Conservation (phyloP, 2,329 filamentous ascomycete genomes). For the Colletotrichum chrysophilum region DNA sequence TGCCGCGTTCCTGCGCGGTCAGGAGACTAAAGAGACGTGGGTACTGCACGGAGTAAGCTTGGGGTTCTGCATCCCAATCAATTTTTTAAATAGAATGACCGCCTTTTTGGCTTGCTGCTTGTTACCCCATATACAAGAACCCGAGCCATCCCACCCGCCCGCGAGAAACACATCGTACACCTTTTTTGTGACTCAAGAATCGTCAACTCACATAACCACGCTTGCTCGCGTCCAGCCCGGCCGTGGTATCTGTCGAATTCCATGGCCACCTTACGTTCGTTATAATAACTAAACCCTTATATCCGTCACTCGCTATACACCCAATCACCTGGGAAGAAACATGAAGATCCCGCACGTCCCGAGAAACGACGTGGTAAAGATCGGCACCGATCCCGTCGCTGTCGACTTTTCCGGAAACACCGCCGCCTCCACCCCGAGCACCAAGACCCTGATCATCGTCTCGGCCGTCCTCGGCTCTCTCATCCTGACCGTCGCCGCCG, state of each 20-base stretch:
- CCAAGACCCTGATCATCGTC: background rate
- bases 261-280: slow-evolving; percentile 11
- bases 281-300: background rate
- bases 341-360: background rate
- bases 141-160: background rate
- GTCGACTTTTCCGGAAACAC: background rate
- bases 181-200: background rate
- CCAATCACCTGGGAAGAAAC: background rate
- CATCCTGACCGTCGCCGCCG: background rate
- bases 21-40: background rate
- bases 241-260: background rate
- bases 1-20: slow-evolving; percentile 9
- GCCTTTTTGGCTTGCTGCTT: background rate
- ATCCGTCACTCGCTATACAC: background rate
- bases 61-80: background rate
- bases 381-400: slow-evolving; percentile 7
- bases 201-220: background rate
- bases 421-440: background rate
- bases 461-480: background rate
- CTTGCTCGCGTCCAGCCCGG: background rate
- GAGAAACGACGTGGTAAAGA: background rate
- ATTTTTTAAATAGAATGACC: slow-evolving; percentile 15
- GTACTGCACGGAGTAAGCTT: background rate
- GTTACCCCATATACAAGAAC: background rate
- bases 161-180: background rate